phyloP scores from a whole-genome alignment of 2,329 filamentous ascomycete genomes.

The Colletotrichum zoysiae region DNA sequence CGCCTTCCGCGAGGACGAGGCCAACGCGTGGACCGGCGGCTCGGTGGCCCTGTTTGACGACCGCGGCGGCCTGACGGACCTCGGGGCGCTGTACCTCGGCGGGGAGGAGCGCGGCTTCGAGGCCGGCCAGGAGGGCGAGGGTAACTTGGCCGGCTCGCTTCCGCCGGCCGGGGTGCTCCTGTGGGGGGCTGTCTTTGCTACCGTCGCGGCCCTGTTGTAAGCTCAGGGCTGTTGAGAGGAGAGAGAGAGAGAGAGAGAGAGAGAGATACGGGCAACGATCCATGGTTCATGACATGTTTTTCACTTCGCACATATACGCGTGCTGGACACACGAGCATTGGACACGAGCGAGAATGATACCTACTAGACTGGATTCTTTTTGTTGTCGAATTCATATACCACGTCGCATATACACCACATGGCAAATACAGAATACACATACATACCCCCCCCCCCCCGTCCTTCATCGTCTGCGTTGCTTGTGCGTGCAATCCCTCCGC shows the following conservation, averaged over 20 bases:
- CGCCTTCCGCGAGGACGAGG: slow-evolving; percentile 53
- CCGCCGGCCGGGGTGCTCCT: neutral
- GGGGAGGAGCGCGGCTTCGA: slow-evolving; percentile 55
- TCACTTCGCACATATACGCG: neutral
- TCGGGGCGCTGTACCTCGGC: slow-evolving; percentile 55
- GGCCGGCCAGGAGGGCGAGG: slow-evolving; percentile 45
- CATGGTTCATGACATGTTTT: slow-evolving; percentile 6
- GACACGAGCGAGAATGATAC: slow-evolving; percentile 6
- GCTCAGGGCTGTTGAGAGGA: neutral
- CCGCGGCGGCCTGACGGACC: slow-evolving; percentile 53
- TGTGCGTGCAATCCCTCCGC: neutral
- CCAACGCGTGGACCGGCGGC: slow-evolving; percentile 56
- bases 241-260: neutral
- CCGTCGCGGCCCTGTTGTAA: slow-evolving; percentile 4
- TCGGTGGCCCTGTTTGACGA: slow-evolving; percentile 53
- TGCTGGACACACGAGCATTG: slow-evolving; percentile 3
- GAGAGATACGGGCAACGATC: neutral
- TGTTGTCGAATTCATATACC: neutral
- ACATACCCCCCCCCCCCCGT: rapidly evolving
- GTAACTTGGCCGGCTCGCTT: slow-evolving; percentile 16
- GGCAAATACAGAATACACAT: neutral
- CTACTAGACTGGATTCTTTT: neutral
- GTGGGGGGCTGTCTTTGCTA: neutral
- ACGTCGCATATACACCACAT: neutral
- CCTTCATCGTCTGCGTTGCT: neutral